Conservation (phyloP, 1,284 basidiomycete species). For the Puccinia triticina region DNA sequence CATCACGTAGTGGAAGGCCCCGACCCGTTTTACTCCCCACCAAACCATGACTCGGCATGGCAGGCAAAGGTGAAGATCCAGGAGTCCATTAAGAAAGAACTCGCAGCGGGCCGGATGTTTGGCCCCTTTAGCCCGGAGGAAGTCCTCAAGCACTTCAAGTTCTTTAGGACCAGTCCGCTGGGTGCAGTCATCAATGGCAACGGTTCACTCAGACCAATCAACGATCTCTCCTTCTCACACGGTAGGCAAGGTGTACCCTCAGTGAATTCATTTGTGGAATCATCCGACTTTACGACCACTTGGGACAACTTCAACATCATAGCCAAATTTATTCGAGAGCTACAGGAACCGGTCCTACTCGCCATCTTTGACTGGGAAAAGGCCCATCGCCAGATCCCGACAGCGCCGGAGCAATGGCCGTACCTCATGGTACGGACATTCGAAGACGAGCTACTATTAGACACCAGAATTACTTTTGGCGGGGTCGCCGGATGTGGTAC, state of each 20-base stretch:
- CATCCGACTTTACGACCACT: no score
- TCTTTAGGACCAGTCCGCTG: background rate
- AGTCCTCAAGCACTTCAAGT: background rate
- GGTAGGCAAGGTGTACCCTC: background rate
- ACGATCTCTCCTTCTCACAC: background rate
- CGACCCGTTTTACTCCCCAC: no score
- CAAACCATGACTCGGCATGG: no score
- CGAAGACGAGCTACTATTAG: background rate
- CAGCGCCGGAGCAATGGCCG: background rate
- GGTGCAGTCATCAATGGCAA: background rate
- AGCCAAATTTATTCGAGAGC: no score
- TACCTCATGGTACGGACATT: background rate
- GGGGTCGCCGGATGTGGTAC: background rate
- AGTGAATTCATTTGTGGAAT: no score
- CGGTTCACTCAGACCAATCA: background rate
- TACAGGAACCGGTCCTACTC: no score
- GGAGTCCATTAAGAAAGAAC: no score
- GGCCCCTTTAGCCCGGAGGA: slow-evolving; percentile 7
- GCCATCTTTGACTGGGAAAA: slow-evolving; percentile 36
- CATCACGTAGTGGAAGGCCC: no score
- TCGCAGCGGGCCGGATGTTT: background rate
- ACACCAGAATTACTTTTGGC: slow-evolving; percentile 19
- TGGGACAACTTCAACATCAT: no score
- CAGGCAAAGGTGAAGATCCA: no score
- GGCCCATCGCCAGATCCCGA: slow-evolving; percentile 12